These are phyloP conservation scores for Fusarium sp. DNA, from an alignment of 2,329 filamentous ascomycete species.

Conservation along the genomic window DNA sequence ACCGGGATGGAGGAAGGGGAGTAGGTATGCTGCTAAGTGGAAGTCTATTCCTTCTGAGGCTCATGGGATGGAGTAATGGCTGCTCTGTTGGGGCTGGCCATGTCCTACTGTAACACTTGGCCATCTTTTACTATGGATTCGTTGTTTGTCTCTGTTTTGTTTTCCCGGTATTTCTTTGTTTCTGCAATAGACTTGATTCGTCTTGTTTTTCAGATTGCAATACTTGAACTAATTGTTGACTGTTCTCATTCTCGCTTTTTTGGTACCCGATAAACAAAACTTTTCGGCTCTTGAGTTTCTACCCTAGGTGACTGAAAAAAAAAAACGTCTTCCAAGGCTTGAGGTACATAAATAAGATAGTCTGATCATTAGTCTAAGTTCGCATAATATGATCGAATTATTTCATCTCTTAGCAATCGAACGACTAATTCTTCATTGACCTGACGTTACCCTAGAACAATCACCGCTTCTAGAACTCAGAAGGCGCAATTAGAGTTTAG, in stretches of 20 bases:
- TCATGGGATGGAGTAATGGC: not conserved
- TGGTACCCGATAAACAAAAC: too few species aligned
- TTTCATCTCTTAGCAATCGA: too few species aligned
- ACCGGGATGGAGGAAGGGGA: not conserved
- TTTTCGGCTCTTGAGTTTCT: too few species aligned
- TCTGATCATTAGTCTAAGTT: too few species aligned
- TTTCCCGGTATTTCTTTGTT: not conserved
- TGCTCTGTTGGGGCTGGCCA: too few species aligned
- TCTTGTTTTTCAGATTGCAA: not conserved
- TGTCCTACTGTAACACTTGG: too few species aligned
- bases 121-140: too few species aligned
- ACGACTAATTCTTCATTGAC: too few species aligned
- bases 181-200: not conserved
- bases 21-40: not conserved
- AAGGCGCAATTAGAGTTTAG: not conserved
- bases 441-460: not conserved
- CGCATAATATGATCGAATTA: too few species aligned
- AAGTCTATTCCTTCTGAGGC: not conserved
- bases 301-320: too few species aligned
- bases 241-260: fast-evolving
- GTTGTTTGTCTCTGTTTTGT: not conserved
- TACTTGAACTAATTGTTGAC: not conserved
- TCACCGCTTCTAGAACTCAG: fast-evolving
- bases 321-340: too few species aligned
- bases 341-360: too few species aligned